Base-by-base conservation (phyloP, 768 basidiomycete genomes). In the Mycena galericulata region DNA sequence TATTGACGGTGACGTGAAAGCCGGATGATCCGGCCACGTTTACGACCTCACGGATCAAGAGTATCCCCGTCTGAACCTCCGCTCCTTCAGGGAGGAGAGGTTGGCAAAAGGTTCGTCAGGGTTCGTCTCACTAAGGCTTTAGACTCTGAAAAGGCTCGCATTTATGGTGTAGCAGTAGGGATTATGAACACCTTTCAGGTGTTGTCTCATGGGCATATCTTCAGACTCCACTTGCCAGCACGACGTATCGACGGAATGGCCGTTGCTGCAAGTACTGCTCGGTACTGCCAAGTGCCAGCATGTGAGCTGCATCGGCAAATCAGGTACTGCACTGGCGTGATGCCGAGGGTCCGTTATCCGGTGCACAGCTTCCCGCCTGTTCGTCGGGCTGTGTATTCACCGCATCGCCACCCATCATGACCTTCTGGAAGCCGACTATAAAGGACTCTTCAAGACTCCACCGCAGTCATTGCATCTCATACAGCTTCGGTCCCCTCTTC, bases 401-500 rank as follows among this genome's bases (percentile, higher is more conserved):
- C 15, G 6, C 30, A n/a, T 15, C 53, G 38, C 56, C 41, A 41
- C 38, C 56, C 55, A 2, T 41, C 7, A 10, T 50, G 27, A 8
- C 11, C 14, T 36, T 36, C 34, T 36, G 14, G 34, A 36, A 36
- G 34, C 20, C 3, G 9, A 14, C 17, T 69, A 69, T 69, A 69
- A 64, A 69, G 41, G 65, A 62, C 45, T 62, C 59, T 43, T 61
- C 46, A 56, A 55, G 41, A 29, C 14, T 56, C n/a, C 55, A 62
- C 57, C 22, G 46, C 62, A 69, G 68, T 69, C 68, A 63, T 68
- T 29, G 46, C 67, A 59, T 45, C 62, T 68, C 67, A 69, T 69
- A 29, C 56, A 47, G 46, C 56, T 32, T 38, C 38, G 41, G 38
- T 24, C 38, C 32, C 56, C 54, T 41, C 55, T 59, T 68, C 57